These are phyloP conservation scores for Neurospora tetraspora DNA, from an alignment of 495 filamentous ascomycete genomes.

Conservation along the genomic window DNA sequence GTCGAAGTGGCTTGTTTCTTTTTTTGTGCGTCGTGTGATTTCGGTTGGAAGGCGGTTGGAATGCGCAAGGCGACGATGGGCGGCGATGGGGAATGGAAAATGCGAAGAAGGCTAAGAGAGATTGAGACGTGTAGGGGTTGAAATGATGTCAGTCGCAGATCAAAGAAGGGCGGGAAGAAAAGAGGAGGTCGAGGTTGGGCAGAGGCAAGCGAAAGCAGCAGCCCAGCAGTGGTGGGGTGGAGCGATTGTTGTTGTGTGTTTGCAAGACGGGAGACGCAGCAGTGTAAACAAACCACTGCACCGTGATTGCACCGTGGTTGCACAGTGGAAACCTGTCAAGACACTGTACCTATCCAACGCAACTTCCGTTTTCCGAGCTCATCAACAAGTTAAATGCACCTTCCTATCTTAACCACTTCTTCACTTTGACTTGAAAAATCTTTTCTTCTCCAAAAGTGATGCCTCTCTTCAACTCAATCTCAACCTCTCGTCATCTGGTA, in stretches of 20 bases:
- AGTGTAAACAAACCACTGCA: neutral
- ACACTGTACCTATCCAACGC: neutral
- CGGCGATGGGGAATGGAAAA: neutral
- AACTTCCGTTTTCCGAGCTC: neutral
- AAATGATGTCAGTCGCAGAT: slow-evolving; percentile 18
- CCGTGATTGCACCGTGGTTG: neutral
- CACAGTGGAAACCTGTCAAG: neutral
- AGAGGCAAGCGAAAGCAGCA: neutral
- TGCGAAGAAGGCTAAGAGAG: neutral
- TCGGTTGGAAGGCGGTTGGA: neutral
- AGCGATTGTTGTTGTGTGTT: neutral
- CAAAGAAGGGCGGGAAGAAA: slow-evolving; percentile 3
- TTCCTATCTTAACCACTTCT: neutral
- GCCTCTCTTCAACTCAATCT: neutral
- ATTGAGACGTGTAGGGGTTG: slow-evolving; percentile 12
- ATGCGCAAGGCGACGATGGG: neutral
- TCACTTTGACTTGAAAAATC: neutral
- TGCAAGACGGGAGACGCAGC: neutral
- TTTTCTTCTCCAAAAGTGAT: too few relatives aligned
- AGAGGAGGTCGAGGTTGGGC: neutral
- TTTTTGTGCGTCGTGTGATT: neutral
- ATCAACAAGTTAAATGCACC: neutral
- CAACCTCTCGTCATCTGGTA: neutral
- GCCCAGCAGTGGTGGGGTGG: neutral
- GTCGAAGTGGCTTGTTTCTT: neutral